Base-by-base conservation (phyloP, 2,329 filamentous ascomycete species). In the Diaporthe batatas region DNA sequence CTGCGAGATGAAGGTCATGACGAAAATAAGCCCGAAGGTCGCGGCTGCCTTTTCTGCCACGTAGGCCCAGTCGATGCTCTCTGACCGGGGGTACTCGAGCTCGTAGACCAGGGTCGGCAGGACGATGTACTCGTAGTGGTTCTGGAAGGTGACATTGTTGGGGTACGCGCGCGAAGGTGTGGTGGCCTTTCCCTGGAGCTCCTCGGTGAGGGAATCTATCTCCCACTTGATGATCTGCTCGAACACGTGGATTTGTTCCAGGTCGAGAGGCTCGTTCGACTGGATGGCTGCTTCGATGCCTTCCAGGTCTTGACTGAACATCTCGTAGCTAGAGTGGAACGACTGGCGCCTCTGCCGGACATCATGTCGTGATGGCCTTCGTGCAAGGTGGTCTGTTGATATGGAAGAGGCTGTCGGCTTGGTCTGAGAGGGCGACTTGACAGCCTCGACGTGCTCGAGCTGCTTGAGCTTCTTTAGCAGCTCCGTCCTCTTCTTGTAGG, bases 81-180 rank as follows among this genome's bases (percentile, higher is more conserved):
- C 89, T 6, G 86, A 86, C 55, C 92, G 88, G 2, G 93, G 93
- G 77, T 95, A 95, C 77, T 93, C 91, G 57, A 93, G 87, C 79
- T 96, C 93, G 80, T 95, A 96, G 18, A 95, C 92, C 6, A 95
- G 83, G 0, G 93, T 95, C 4, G 93, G 93, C 12, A 95, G 85
- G 55, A 91, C 88, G 65, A 93, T 91, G 86, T 92, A 96, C 79
- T 94, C 92, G 78, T 90, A 89, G 76, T 93, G 91, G 78, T 93
- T 91, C 64, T 78, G 73, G 14, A 91, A 76, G 0, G 89, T 93
- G 49, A 95, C 84, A 78, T 95, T 95, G 64, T 88, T 84, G 0
- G 93, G 93, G 78, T 95, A 95, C 25, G 80, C 86, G 73, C 83
- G 87, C 76, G 76, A 81, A 23, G 77, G 80, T 70, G 77, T 82